Evolutionary conservation across 2,329 filamentous ascomycete species (phyloP).

Genomic region (Colletotrichum echinochloae): DNA sequence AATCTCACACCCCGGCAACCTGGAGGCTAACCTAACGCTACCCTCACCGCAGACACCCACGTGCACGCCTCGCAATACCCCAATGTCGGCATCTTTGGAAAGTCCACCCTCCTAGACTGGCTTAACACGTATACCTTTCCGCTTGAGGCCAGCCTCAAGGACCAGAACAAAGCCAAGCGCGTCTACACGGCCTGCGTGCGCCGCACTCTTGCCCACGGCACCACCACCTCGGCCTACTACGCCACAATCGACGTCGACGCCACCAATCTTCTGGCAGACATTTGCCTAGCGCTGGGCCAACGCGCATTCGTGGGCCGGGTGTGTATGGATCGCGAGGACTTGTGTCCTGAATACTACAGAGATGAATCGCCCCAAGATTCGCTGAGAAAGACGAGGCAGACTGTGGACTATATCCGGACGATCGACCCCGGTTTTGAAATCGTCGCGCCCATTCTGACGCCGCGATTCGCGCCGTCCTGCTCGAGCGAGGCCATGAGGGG

Average conservation of each 20-base stretch:
- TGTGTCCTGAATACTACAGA: slow-evolving; percentile 82
- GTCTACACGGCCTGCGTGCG: slow-evolving; percentile 85
- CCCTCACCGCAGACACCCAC: slow-evolving; percentile 79
- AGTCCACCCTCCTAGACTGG: slow-evolving; percentile 93
- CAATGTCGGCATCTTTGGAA: slow-evolving; percentile 93
- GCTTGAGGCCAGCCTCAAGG: slow-evolving; percentile 81
- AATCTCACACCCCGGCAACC: neutral
- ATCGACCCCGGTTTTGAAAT: slow-evolving; percentile 76
- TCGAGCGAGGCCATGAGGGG: slow-evolving; percentile 68
- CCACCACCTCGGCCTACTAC: slow-evolving; percentile 94
- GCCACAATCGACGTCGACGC: slow-evolving; percentile 87
- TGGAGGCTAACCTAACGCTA: slow-evolving; percentile 19
- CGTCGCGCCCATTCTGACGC: slow-evolving; percentile 84
- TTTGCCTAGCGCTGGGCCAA: slow-evolving; percentile 85
- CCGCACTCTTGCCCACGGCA: slow-evolving; percentile 88
- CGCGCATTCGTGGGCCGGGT: slow-evolving; percentile 91
- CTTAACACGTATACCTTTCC: slow-evolving; percentile 95
- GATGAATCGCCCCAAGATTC: slow-evolving; percentile 75
- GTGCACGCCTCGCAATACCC: slow-evolving; percentile 96
- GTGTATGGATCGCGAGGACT: slow-evolving; percentile 84
- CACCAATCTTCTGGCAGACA: slow-evolving; percentile 90
- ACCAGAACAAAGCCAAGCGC: slow-evolving; percentile 70
- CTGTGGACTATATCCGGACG: slow-evolving; percentile 72
- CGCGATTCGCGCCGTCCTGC: slow-evolving; percentile 74
- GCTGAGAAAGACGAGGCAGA: slow-evolving; percentile 66